phyloP scores from a whole-genome alignment of 2,329 filamentous ascomycete species.

The Bertia moriformis region DNA sequence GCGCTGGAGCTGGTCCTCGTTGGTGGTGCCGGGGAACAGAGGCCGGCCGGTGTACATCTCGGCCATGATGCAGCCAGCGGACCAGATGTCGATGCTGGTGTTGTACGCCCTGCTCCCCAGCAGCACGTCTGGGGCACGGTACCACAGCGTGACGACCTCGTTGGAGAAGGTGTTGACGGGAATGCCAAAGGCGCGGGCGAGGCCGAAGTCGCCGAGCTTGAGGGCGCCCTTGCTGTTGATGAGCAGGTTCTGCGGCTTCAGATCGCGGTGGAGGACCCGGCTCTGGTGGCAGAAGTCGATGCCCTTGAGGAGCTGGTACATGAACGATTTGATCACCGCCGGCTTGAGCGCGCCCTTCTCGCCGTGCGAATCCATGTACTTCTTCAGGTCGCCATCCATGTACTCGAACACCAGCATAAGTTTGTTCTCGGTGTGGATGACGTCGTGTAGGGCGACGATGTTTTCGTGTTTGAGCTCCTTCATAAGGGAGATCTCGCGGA shows the following conservation, averaged over 20 bases:
- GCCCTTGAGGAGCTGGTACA: constrained; percentile 90
- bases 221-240: constrained; percentile 84
- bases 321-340: constrained; percentile 91
- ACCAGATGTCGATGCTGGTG: constrained; percentile 99
- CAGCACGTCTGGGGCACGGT: constrained; percentile 87
- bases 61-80: constrained; percentile 97
- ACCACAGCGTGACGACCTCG: constrained; percentile 95
- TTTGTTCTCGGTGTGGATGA: constrained; percentile 99
- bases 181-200: constrained; percentile 88
- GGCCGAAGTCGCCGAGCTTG: constrained; percentile 87
- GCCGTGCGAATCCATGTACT: constrained; percentile 92
- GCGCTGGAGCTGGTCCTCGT: constrained; percentile 91
- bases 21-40: constrained; percentile 91
- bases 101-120: constrained; percentile 92
- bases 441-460: constrained; percentile 92
- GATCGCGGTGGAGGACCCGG: constrained; percentile 81
- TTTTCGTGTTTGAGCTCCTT: constrained; percentile 99
- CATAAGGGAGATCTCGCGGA: constrained; percentile 97
- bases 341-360: constrained; percentile 82
- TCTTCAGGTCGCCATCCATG: constrained; percentile 97
- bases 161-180: constrained; percentile 97
- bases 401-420: constrained; percentile 98
- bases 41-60: constrained; percentile 97
- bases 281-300: constrained; percentile 98
- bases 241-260: constrained; percentile 91